Conservation (phyloP, 768 basidiomycete genomes). For the Pleurotus tuber-regium region DNA sequence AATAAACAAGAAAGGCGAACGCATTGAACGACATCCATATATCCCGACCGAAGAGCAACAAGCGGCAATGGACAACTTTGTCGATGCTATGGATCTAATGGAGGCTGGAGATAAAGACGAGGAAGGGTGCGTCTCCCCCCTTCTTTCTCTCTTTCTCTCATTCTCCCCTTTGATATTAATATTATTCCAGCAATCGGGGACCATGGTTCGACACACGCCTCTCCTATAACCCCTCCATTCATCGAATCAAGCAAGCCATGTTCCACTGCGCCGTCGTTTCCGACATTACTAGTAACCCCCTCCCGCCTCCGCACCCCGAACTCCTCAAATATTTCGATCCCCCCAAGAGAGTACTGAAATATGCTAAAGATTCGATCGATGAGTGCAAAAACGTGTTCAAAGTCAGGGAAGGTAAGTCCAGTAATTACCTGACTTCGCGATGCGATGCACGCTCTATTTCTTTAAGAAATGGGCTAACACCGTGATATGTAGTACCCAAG, state of each 20-base stretch:
- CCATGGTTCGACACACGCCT: constrained; percentile 78
- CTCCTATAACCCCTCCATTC: constrained; percentile 88
- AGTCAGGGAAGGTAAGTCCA: constrained; percentile 65
- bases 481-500: constrained; percentile 52
- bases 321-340: constrained; percentile 82
- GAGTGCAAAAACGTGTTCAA: constrained; percentile 67
- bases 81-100: constrained; percentile 88
- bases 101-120: constrained; percentile 74
- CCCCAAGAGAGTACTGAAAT: constrained; percentile 65
- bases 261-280: constrained; percentile 82
- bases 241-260: constrained; percentile 90
- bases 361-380: constrained; percentile 52
- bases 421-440: neutral
- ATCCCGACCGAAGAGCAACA: constrained; percentile 78
- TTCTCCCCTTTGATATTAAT: neutral
- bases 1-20: constrained; percentile 72
- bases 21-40: constrained; percentile 72
- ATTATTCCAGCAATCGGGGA: constrained; percentile 55
- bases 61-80: constrained; percentile 82
- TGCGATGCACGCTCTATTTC: neutral
- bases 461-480: neutral
- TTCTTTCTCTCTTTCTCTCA: neutral
- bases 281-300: constrained; percentile 70
- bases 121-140: constrained; percentile 49
- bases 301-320: constrained; percentile 85